Evolutionary conservation across 169 alveolate species (phyloP), one percentile per base, ranked within the genome.

Genomic region (Eimeria praecox): DNA sequence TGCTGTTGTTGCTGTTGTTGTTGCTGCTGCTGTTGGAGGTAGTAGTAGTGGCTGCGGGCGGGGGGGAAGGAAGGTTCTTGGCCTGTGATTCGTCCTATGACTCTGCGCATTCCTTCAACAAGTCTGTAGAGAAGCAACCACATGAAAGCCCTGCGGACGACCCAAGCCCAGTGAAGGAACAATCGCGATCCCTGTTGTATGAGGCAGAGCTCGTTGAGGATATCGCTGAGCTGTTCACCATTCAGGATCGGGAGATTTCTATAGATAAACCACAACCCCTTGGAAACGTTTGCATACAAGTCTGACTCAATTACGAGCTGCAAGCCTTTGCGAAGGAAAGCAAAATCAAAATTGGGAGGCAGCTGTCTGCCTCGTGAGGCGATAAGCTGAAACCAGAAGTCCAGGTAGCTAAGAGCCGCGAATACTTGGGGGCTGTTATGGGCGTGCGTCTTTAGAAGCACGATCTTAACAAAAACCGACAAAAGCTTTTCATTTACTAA

Each of bases 161-260:
- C 62, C 97, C 97, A 96, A 38, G 94, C 64, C 97, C 97, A 96
- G 87, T 92, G 87, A 33, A 96, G 66, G 33, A 96, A 83, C 46
- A 93, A 88, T 30, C 83, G 80, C 40, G 78, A 20, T 52, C 54
- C 80, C 33, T 59, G 75, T 14, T 66, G 54, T 10, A 62, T 59
- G 16, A 94, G 87, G 20, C 89, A 44, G 30, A 94, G 87, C 44
- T 90, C 91, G n/a, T 30, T 35, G n/a, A 92, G 85, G 33, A 90
- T 33, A 20, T 56, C 44, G 30, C 54, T 35, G 46, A 91, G 95
- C 54, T 83, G 94, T 9, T 62, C 95, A 35, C 96, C 90, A 52
- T 91, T 49, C 78, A 92, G 90, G 49, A 96, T 44, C 22, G 95
- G 92, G 10, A 96, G 75, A 64, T 92, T 96, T 38, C 94, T 82